phyloP scores from a whole-genome alignment of 2,329 filamentous ascomycete genomes.

The Teratosphaeria gauchensis region DNA sequence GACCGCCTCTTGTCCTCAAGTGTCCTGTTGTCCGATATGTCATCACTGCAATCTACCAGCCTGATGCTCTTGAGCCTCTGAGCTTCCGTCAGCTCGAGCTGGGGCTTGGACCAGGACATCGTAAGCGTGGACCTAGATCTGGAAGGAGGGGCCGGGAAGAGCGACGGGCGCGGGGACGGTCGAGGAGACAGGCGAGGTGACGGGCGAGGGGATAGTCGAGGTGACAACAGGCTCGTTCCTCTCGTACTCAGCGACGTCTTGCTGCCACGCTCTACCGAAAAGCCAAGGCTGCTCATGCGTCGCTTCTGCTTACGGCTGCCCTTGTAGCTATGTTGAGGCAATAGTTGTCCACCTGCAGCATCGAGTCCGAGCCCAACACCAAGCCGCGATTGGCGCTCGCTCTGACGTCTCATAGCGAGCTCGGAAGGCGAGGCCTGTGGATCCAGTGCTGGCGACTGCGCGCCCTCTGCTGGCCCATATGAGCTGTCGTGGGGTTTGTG shows the following conservation, averaged over 20 bases:
- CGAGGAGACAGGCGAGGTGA: slow-evolving; percentile 10
- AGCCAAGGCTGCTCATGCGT: slow-evolving; percentile 16
- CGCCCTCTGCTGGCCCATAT: slow-evolving; percentile 32
- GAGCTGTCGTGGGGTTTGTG: slow-evolving; percentile 35
- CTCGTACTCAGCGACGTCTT: slow-evolving; percentile 29
- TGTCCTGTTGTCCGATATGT: slow-evolving; percentile 27
- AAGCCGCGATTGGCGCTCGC: slow-evolving; percentile 19
- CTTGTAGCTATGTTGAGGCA: slow-evolving; percentile 21
- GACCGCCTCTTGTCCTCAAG: slow-evolving; percentile 33
- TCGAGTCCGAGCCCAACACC: slow-evolving; percentile 17
- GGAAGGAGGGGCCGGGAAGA: slow-evolving; percentile 27
- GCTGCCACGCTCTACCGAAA: slow-evolving; percentile 25
- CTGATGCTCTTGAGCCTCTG: slow-evolving; percentile 31
- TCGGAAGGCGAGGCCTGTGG: slow-evolving; percentile 22
- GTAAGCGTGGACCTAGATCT: slow-evolving; percentile 8
- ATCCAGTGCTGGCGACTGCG: slow-evolving; percentile 24
- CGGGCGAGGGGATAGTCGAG: neutral
- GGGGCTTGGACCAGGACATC: slow-evolving; percentile 16
- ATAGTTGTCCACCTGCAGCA: slow-evolving; percentile 16
- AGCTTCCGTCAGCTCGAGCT: slow-evolving; percentile 16
- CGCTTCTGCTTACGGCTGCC: slow-evolving; percentile 11
- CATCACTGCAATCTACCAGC: slow-evolving; percentile 28
- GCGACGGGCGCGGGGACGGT: slow-evolving; percentile 27
- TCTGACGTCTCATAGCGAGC: slow-evolving; percentile 21
- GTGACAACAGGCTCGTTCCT: slow-evolving; percentile 32